phyloP scores from a whole-genome alignment of 2,329 filamentous ascomycete genomes.

The Bimuria novae-zelandiae region DNA sequence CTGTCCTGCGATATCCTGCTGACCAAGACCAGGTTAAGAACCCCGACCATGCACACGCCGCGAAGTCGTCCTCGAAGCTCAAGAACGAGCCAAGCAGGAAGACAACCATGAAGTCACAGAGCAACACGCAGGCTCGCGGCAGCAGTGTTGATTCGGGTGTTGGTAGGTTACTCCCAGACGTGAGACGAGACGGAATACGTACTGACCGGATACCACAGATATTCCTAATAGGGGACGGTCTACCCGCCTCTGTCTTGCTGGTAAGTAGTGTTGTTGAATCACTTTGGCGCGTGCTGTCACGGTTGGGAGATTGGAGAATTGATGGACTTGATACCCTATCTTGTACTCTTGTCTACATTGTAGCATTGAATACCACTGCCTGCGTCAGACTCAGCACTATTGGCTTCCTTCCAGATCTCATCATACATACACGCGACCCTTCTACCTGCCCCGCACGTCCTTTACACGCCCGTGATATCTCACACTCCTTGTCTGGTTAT shows the following conservation, averaged over 20 bases:
- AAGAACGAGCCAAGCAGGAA: neutral
- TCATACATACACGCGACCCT: no score
- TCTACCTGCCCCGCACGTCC: no score
- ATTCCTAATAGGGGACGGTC: conserved; percentile 4
- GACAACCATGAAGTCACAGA: neutral
- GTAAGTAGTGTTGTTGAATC: no score
- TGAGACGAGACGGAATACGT: neutral
- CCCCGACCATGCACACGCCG: neutral
- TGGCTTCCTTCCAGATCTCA: neutral
- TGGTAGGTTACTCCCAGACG: neutral
- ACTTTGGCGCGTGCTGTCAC: no score
- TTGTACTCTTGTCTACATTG: no score
- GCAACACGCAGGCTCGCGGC: neutral
- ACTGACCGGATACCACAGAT: neutral
- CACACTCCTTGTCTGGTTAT: no score
- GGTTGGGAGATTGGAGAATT: neutral
- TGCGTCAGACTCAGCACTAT: no score
- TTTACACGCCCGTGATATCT: no score
- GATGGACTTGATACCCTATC: no score
- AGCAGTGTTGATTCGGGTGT: neutral
- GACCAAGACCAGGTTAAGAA: neutral
- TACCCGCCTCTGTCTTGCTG: neutral
- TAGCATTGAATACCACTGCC: neutral
- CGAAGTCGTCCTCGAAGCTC: neutral
- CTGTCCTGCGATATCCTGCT: neutral